Base-by-base conservation (phyloP, 1,139 yeast genomes). In the Suhomyces coccinellae region DNA sequence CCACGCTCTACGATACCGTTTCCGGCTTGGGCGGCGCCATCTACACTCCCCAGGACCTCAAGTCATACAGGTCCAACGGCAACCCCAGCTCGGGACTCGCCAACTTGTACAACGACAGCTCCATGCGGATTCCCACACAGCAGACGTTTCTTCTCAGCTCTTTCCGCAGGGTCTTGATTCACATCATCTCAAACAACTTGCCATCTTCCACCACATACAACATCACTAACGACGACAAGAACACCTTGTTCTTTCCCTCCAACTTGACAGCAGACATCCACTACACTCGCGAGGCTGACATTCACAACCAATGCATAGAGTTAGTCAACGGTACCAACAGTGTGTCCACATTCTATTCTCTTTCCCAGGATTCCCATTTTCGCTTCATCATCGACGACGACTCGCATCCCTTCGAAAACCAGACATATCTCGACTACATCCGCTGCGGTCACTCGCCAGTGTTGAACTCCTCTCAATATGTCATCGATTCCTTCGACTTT, bases 401-500 rank as follows among this genome's bases (percentile, higher is more conserved):
- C 6, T 58, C 45, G 9, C 44, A 45, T 3, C 66, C 65, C 16
- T 80, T 72, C 56, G 63, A 66, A 7, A 59, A 57, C 33, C 47
- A 46, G 6, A 57, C 67, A 0, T 65, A 80, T 32, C 54, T 58
- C 26, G 54, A 64, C 2, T 69, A 70, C 37, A 59, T 83, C 1
- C 52, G 63, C 17, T 76, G 85, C 56, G 95, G 95, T 0, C 74
- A 67, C 44, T 70, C 84, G 0, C 87, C 93, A 0, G 69, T 87
- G 1, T 60, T 87, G 17, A 77, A 73, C 49, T 64, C 75, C 7
- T 50, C 69, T 0, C 13, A 33, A 3, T 67, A 68, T 45, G 27
- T 38, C 0, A 15, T 32, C 6, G 32, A 26, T 9, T 6, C n/a
- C 6, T 10, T 14, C 26, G 12, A 34, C 6, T 54, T 73, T n/a